Conservation (phyloP, 2,329 filamentous ascomycete species). For the Canariomyces notabilis region DNA sequence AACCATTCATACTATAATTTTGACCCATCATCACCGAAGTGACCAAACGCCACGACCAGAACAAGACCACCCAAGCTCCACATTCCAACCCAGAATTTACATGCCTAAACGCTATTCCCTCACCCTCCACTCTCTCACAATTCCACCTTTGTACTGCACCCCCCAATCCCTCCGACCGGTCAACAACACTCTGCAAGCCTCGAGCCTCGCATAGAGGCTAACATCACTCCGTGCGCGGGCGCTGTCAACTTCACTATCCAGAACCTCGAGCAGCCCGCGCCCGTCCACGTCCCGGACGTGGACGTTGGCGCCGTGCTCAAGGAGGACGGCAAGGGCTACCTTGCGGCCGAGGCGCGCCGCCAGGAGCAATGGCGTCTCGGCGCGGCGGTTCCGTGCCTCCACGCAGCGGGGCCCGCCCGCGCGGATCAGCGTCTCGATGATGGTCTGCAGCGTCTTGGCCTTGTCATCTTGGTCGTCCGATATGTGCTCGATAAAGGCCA, state of each 20-base stretch:
- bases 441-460: conserved; percentile 37
- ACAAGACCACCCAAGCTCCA: too few relatives aligned
- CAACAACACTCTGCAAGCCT: conserved; percentile 30
- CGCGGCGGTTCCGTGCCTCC: conserved; percentile 47
- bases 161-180: conserved; percentile 30
- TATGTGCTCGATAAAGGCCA: conserved; percentile 48
- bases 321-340: conserved; percentile 44
- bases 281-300: conserved; percentile 42
- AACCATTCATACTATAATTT: too few relatives aligned
- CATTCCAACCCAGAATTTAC: too few relatives aligned
- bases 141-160: conserved; percentile 13
- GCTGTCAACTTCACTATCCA: conserved; percentile 30
- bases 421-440: conserved; percentile 40
- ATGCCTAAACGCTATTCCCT: neutral
- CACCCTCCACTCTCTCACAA: conserved; percentile 10
- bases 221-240: conserved; percentile 22
- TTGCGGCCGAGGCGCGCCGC: conserved; percentile 50
- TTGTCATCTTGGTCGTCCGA: conserved; percentile 48
- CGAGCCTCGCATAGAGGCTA: conserved; percentile 29
- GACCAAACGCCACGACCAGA: too few relatives aligned
- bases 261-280: conserved; percentile 41
- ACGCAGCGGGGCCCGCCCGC: conserved; percentile 37
- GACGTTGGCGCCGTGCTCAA: conserved; percentile 44
- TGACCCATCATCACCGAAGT: too few relatives aligned
- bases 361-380: conserved; percentile 52